Percentiles rank a stretch among this genome's conserved stretches.
These are phyloP conservation scores for Kalmusia sp. DNA, from an alignment of 2,329 filamentous ascomycete species.

Conservation along the genomic window DNA sequence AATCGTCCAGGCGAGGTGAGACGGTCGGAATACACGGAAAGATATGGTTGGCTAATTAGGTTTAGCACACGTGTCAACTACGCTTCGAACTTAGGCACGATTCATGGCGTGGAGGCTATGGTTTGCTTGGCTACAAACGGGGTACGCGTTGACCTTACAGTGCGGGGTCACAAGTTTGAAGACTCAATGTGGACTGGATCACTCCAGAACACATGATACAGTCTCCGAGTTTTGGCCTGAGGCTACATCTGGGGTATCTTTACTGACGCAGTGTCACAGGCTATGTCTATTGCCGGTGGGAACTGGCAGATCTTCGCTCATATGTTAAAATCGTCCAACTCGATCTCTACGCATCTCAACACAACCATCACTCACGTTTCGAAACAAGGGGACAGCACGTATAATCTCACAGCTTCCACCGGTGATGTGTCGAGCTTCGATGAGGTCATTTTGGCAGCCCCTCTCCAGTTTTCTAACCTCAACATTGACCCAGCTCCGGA, in stretches of 20 bases:
- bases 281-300: constrained; percentile 78
- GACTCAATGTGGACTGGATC: no score
- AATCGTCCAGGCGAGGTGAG: constrained; percentile 75
- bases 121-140: constrained; percentile 90
- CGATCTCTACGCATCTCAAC: constrained; percentile 66
- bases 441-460: constrained; percentile 81
- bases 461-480: constrained; percentile 81
- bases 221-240: no score
- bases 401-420: constrained; percentile 51
- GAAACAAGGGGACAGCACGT: constrained; percentile 42
- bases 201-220: not conserved
- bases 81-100: constrained; percentile 82
- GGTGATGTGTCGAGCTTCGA: constrained; percentile 64
- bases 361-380: constrained; percentile 70
- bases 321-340: constrained; percentile 73
- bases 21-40: not conserved
- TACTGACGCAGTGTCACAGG: constrained; percentile 37
- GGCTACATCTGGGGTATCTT: no score
- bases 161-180: no score
- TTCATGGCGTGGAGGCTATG: constrained; percentile 91
- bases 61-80: constrained; percentile 88
- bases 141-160: no score
- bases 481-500: constrained; percentile 51
- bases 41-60: not conserved
- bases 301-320: constrained; percentile 95